Evolutionary conservation across 2,329 filamentous ascomycete genomes (phyloP), one percentile per base, ranked within the genome.

Genomic region (Macroventuria anomochaeta): DNA sequence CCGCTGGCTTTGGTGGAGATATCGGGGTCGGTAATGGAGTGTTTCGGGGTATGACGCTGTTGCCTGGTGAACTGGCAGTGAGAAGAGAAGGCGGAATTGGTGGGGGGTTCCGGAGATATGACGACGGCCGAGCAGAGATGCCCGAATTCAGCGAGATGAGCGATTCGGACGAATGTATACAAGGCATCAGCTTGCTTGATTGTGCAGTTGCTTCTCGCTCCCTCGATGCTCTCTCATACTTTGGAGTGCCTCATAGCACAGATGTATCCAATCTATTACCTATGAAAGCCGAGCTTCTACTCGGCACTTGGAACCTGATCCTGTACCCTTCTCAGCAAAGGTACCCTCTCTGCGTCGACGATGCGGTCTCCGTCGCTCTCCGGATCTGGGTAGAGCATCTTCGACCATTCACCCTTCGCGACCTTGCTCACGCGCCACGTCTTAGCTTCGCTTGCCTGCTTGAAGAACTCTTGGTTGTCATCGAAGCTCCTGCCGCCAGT

Each of bases 401-500:
- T 75, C 43, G 66, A 72, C 59, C 71, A 87, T 57, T 79, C 80
- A 3, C 84, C 84, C 0, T 77, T 77, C 31, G 77, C 73, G 6
- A 87, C 80, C 55, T 79, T 81, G 20, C 63, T 66, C 1, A 87
- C 84, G 23, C 75, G 70, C 84, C 84, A 87, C 3, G 73, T 81
- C 3, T 77, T 76, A 2, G 77, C 76, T 38, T 83, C 75, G 37
- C 71, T 74, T 2, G 84, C 83, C 53, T 80, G 77, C 44, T 77
- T 74, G 62, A 86, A 86, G 70, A 85, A 86, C 46, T 79, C 73
- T 65, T 84, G 81, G 57, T 86, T 86, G 61, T 85, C 83, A 56
- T 85, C 83, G 56, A 86, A 86, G 41, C 78, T 81, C 21, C 85
- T 66, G 0, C 83, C 82, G 0, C 84, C 84, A 12, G 77, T 83